Evolutionary conservation across 306 rosid genomes (phyloP).

Genomic region (Trifolium pratense): DNA sequence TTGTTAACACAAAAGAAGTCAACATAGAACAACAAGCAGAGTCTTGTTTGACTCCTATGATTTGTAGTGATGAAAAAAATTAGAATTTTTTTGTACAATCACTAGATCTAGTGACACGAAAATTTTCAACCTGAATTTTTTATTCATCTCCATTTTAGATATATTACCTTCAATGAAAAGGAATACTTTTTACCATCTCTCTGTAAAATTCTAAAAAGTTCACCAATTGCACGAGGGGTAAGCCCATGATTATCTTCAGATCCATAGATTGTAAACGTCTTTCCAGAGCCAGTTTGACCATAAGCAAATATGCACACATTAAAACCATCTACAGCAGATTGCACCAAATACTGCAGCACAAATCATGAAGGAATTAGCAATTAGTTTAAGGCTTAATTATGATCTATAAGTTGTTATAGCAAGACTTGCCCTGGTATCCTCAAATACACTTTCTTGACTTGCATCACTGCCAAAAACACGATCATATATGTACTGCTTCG

Average conservation of each 20-base stretch:
- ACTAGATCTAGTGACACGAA: not conserved
- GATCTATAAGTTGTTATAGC: not conserved
- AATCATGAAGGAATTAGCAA: constrained; percentile 8
- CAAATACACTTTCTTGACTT: constrained; percentile 83
- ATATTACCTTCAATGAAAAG: constrained; percentile 83
- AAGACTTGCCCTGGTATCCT: constrained; percentile 85
- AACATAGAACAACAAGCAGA: constrained; percentile 19
- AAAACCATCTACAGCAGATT: constrained; percentile 91
- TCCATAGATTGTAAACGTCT: constrained; percentile 94
- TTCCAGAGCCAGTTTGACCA: constrained; percentile 99
- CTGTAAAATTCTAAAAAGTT: constrained; percentile 76
- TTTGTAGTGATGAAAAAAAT: not conserved
- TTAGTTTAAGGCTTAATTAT: constrained; percentile 3
- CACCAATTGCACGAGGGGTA: constrained; percentile 88
- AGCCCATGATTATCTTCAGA: constrained; percentile 76
- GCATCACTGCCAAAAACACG: constrained; percentile 75
- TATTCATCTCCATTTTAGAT: constrained; percentile 9
- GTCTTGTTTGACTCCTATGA: not conserved
- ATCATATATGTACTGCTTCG: constrained; percentile 79
- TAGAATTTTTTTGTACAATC: not conserved
- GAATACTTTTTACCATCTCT: constrained; percentile 82
- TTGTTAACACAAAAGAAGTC: constrained; percentile 20
- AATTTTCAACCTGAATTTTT: not conserved
- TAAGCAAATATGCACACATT: constrained; percentile 98
- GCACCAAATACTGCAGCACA: constrained; percentile 84